Conservation (phyloP, 371 early-diverging fungal species). For the Mucor indicus region DNA sequence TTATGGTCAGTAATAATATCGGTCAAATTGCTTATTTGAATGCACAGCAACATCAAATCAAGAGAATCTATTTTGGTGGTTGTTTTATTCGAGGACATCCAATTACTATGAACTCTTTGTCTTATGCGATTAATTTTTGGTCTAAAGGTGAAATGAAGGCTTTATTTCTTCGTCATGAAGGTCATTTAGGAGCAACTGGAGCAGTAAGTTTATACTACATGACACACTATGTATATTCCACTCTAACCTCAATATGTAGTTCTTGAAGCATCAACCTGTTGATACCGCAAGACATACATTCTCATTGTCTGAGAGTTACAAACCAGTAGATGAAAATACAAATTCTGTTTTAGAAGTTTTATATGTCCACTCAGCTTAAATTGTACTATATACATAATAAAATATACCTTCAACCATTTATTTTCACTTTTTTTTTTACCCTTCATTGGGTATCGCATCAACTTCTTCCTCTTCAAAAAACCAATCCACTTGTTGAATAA, state of each 20-base stretch:
- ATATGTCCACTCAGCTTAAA: neutral
- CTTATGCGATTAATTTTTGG: conserved; percentile 97
- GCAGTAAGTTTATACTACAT: no score
- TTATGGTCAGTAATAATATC: conserved; percentile 96
- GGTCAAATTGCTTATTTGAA: conserved; percentile 97
- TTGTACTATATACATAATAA: neutral
- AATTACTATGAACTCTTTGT: conserved; percentile 95
- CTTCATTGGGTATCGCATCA: neutral
- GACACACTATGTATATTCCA: conserved; percentile 1
- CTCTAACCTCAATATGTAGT: conserved; percentile 3
- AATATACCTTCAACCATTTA: neutral
- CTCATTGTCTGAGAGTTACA: conserved; percentile 62
- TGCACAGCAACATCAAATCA: conserved; percentile 89
- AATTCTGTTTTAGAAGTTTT: conserved; percentile 14
- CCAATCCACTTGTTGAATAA: conserved; percentile 64
- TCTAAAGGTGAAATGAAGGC: conserved; percentile 94
- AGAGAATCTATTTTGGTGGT: conserved; percentile 93
- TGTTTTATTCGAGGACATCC: conserved; percentile 95
- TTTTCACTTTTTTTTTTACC: neutral
- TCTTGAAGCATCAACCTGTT: conserved; percentile 21
- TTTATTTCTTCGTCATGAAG: conserved; percentile 94
- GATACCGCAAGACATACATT: conserved; percentile 48
- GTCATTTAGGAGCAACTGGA: conserved; percentile 94
- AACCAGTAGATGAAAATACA: conserved; percentile 12
- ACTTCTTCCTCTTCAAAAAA: conserved; percentile 46